These are phyloP conservation scores for Aspergillus carbonarius DNA, from an alignment of 2,329 filamentous ascomycete genomes.

Conservation along the genomic window DNA sequence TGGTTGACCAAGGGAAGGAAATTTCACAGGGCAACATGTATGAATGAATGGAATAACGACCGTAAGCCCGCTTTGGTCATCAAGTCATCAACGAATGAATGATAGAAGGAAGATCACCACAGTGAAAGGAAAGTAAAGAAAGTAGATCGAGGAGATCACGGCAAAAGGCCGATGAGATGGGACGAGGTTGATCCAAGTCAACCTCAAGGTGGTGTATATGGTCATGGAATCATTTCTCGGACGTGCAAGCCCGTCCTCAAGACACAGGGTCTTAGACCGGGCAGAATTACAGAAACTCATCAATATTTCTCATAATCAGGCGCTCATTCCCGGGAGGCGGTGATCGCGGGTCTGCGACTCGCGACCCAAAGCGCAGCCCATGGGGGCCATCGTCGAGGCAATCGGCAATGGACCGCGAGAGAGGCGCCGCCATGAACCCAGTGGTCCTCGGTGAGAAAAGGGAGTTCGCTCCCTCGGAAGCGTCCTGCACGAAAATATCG, in stretches of 20 bases:
- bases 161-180: constrained; percentile 8
- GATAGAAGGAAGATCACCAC: constrained; percentile 14
- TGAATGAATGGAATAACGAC: constrained; percentile 26
- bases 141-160: constrained; percentile 6
- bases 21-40: constrained; percentile 12
- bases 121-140: constrained; percentile 14
- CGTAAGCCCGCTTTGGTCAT: constrained; percentile 46
- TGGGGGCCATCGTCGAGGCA: constrained; percentile 14
- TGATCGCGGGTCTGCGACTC: constrained; percentile 40
- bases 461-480: constrained; percentile 34
- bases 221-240: constrained; percentile 35
- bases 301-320: constrained; percentile 47
- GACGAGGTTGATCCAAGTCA: constrained; percentile 14
- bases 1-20: constrained; percentile 11
- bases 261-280: constrained; percentile 8
- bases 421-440: constrained; percentile 42
- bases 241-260: constrained; percentile 5
- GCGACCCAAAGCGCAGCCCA: constrained; percentile 18
- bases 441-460: constrained; percentile 48
- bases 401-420: constrained; percentile 36
- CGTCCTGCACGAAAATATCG: constrained; percentile 40
- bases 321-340: constrained; percentile 39
- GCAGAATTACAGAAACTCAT: constrained; percentile 43
- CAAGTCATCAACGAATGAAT: constrained; percentile 29
- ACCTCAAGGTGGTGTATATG: constrained; percentile 17